Percentiles rank a stretch among this genome's conserved stretches.
Evolutionary conservation across 202 grass and related monocot species (phyloP).

Genomic region (Tripidium arundinaceum): DNA sequence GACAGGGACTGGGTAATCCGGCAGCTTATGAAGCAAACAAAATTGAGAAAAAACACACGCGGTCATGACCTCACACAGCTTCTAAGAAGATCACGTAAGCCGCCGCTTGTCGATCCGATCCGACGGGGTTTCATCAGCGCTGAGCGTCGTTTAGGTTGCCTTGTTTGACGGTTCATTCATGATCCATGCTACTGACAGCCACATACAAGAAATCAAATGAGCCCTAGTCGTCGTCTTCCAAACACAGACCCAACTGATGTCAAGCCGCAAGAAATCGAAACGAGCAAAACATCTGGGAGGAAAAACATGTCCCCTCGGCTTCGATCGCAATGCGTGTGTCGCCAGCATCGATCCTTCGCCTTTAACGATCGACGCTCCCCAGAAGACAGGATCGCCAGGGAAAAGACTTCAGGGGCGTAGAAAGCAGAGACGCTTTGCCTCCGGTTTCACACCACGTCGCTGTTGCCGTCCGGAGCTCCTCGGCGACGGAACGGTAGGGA

Average conservation of each 20-base stretch:
- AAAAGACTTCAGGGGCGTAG: background rate
- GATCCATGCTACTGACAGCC: background rate
- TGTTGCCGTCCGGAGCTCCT: background rate
- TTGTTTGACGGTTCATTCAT: background rate
- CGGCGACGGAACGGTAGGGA: background rate
- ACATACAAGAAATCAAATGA: background rate
- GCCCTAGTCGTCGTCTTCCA: background rate
- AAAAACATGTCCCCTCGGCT: background rate
- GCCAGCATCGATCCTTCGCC: background rate
- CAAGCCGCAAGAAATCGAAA: background rate
- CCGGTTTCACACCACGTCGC: too few species aligned
- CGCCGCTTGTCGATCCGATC: background rate
- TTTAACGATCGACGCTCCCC: conserved; percentile 33
- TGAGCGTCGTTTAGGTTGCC: background rate
- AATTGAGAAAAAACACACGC: background rate
- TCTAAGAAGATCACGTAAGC: background rate
- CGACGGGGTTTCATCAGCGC: background rate
- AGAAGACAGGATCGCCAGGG: conserved; percentile 1
- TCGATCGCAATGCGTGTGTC: background rate
- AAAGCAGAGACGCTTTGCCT: conserved; percentile 22
- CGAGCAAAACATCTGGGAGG: background rate
- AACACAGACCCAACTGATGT: background rate
- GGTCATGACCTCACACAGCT: background rate
- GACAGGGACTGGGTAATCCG: background rate
- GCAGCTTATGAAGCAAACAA: background rate